Base-by-base conservation (phyloP, 2,329 filamentous ascomycete genomes). In the Fonsecaea multimorphosa region DNA sequence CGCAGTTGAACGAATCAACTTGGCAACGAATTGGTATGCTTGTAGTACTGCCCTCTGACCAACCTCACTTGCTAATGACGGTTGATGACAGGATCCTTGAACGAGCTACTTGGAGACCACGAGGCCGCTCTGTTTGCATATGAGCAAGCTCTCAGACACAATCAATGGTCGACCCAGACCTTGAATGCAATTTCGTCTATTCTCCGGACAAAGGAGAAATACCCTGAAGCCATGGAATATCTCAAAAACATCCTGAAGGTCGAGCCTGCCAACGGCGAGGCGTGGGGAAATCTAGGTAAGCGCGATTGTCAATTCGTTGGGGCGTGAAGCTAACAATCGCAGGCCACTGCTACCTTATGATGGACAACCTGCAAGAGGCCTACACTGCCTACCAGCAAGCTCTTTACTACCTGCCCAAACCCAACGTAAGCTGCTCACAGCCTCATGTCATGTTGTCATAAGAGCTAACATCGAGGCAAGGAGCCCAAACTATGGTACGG, bases 281-380 rank as follows among this genome's bases (percentile, higher is more conserved):
- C 95, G 52, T 98, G 94, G 95, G 94, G 94, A 55, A 97, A 93
- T 76, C 84, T 98, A 32, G 94, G 92, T 95, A 84, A 70, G 86
- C 27, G 7, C 38, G n/a, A 19, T 11, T 40, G 38, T 2, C 22
- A 5, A 16, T 46, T 36, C 27, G 52, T 59, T 34, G 38, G 69
- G 58, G 71, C 61, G 73, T 76, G 57, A 74, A 72, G 72, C 49
- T 73, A 70, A 27, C 29, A 61, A 57, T 32, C 52, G 14, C 72
- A 94, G 92, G 95, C n/a, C 95, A 98, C 78, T 98, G 95, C 80
- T 96, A 94, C 76, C 84, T 99, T 29, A 99, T 99, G 95, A 96
- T 97, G 87, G 95, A 99, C 75, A 94, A 97, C 74, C 81, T 98
- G 36, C 95, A 98, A 79, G 93, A 98, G 76, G 95, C 95, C 0